Evolutionary conservation across 2,329 filamentous ascomycete species (phyloP).

Genomic region (Dendrostoma leiphaemia): DNA sequence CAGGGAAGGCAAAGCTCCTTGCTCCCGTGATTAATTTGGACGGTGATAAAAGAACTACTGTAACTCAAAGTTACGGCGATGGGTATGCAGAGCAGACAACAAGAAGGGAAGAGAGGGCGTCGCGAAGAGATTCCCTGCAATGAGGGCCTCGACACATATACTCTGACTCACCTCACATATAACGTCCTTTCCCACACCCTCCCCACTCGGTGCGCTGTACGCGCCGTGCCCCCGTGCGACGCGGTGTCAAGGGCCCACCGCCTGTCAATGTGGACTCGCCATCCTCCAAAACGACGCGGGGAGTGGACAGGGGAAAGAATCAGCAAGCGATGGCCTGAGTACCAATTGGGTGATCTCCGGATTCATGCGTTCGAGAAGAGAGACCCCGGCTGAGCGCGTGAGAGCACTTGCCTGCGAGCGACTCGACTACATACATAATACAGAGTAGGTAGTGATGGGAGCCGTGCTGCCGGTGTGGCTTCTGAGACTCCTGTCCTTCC

Average conservation of each 20-base stretch:
- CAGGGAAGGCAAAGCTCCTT: too few species aligned
- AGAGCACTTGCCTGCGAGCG: too few species aligned
- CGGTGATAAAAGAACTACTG: too few species aligned
- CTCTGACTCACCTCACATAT: slow-evolving; percentile 9
- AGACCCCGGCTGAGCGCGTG: neutral
- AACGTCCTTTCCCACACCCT: neutral
- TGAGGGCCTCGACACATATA: slow-evolving; percentile 4
- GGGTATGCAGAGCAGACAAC: neutral
- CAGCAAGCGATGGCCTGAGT: too few species aligned
- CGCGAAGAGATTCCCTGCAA: neutral
- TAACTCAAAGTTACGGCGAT: too few species aligned
- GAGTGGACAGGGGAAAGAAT: neutral
- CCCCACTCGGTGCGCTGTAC: neutral
- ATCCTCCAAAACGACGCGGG: neutral
- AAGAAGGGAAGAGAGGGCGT: neutral
- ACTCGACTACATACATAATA: too few species aligned
- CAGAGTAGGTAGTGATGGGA: too few species aligned
- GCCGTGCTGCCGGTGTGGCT: too few species aligned
- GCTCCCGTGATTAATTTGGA: too few species aligned
- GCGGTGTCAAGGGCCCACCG: neutral
- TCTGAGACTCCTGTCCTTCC: too few species aligned
- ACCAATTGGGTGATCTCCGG: slow-evolving; percentile 7
- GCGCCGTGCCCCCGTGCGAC: neutral
- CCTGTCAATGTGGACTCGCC: neutral
- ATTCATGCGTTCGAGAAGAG: slow-evolving; percentile 9